A percentile compares a stretch with the other conserved stretches of the same genome.
Conservation (phyloP, 176 grass and related monocot species). For the Aegilops speltoides region DNA sequence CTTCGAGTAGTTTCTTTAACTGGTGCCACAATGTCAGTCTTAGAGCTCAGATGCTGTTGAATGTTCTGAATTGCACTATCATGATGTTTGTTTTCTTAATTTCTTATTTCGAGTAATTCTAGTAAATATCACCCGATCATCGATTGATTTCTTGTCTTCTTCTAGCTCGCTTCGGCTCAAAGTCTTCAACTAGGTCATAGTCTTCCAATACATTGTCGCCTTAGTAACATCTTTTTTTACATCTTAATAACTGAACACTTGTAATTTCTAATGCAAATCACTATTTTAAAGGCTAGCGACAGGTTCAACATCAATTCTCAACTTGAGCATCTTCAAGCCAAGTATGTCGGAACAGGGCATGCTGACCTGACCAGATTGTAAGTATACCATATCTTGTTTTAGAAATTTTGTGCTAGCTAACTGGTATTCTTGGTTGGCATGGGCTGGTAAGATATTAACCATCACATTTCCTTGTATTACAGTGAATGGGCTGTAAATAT, state of each 20-base stretch:
- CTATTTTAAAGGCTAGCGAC: conserved; percentile 69
- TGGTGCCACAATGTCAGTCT: neutral
- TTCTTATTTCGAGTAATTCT: neutral
- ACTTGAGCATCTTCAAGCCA: conserved; percentile 98
- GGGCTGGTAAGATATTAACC: neutral
- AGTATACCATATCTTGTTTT: conserved; percentile 9
- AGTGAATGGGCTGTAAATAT: conserved; percentile 99
- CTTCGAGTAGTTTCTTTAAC: neutral
- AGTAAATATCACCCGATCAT: neutral
- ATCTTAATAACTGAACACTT: neutral
- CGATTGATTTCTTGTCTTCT: neutral
- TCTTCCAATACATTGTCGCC: neutral
- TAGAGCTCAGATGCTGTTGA: neutral
- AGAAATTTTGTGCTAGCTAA: neutral
- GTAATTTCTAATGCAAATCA: conserved; percentile 3
- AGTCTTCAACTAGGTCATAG: neutral
- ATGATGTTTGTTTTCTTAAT: neutral
- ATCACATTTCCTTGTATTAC: conserved; percentile 26
- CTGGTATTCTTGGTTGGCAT: neutral
- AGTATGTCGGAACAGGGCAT: conserved; percentile 96
- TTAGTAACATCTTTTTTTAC: neutral
- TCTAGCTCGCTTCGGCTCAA: neutral
- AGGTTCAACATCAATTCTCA: conserved; percentile 99
- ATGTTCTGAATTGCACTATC: neutral
- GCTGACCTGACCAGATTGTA: conserved; percentile 93